These are phyloP conservation scores for Teunomyces kruisii DNA, from an alignment of 805 yeast genomes.

Conservation along the genomic window DNA sequence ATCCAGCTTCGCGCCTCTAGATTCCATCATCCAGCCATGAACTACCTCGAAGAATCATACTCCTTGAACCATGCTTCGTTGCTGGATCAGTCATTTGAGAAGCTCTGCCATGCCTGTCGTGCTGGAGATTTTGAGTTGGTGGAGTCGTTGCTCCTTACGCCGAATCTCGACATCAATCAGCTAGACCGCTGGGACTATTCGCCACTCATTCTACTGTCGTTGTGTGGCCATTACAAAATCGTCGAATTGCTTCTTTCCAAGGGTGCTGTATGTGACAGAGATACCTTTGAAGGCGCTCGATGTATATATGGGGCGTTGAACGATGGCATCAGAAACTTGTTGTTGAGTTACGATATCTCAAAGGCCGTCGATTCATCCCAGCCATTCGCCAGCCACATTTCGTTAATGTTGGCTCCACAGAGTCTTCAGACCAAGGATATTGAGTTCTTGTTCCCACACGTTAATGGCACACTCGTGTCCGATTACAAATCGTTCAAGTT, in stretches of 20 bases:
- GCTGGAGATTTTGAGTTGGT: constrained; percentile 66
- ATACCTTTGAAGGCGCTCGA: constrained; percentile 75
- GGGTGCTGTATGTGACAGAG: constrained; percentile 79
- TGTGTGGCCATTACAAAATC: constrained; percentile 70
- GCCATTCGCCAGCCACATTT: constrained; percentile 71
- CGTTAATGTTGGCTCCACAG: constrained; percentile 41
- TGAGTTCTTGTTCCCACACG: constrained; percentile 22
- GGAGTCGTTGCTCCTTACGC: constrained; percentile 51
- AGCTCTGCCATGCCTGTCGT: constrained; percentile 66
- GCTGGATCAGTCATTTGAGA: constrained; percentile 31
- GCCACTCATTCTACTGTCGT: constrained; percentile 68
- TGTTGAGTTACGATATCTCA: constrained; percentile 62
- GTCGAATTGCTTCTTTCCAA: constrained; percentile 57
- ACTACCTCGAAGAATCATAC: not conserved
- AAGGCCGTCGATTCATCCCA: constrained; percentile 65
- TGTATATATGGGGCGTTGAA: constrained; percentile 78
- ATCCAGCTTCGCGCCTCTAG: not conserved
- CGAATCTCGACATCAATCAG: constrained; percentile 40
- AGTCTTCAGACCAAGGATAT: constrained; percentile 32
- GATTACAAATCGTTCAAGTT: constrained; percentile 17
- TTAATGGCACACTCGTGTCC: constrained; percentile 12
- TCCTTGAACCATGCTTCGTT: constrained; percentile 1
- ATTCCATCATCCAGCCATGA: not conserved
- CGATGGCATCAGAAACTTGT: constrained; percentile 58
- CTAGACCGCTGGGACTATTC: constrained; percentile 75